Conservation (phyloP, 1,139 yeast genomes). For the Yamadazyma triangularis region DNA sequence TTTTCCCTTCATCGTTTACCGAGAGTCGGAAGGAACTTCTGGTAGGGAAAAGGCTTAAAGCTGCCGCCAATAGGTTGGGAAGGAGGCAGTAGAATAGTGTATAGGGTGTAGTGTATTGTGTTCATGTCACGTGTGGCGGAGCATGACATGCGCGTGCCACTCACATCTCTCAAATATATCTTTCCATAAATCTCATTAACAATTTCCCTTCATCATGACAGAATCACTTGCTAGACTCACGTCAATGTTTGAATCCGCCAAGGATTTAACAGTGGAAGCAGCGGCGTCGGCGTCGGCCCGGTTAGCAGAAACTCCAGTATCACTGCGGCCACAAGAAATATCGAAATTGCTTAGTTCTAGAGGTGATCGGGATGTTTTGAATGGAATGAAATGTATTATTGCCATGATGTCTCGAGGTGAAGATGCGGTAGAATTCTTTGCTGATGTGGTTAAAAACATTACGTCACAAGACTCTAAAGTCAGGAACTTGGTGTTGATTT, state of each 20-base stretch:
- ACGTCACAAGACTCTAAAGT: conserved; percentile 68
- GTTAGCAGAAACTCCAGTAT: conserved; percentile 53
- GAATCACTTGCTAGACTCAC: conserved; percentile 40
- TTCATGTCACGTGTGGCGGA: no score
- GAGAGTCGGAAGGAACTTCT: conserved; percentile 41
- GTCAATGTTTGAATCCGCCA: conserved; percentile 70
- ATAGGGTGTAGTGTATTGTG: no score
- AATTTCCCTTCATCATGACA: conserved; percentile 35
- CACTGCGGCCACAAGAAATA: conserved; percentile 60
- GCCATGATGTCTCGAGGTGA: conserved; percentile 62
- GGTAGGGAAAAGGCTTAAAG: conserved; percentile 55
- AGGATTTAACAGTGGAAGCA: conserved; percentile 74
- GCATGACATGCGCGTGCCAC: no score
- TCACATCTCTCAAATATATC: no score
- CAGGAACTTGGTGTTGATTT: conserved; percentile 73
- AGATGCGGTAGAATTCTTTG: conserved; percentile 61
- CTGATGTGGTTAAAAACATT: conserved; percentile 86
- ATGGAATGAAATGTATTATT: conserved; percentile 76
- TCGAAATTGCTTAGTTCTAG: conserved; percentile 63
- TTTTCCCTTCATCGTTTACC: conserved; percentile 50
- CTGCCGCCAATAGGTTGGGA: conserved; percentile 49
- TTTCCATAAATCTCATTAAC: no score
- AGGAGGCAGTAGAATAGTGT: no score
- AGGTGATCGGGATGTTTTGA: conserved; percentile 63
- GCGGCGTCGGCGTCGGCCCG: conserved; percentile 74